A percentile compares a stretch with the other conserved stretches of the same genome.
Conservation (phyloP, 1,284 basidiomycete species). For the Ustilago trichophora region DNA sequence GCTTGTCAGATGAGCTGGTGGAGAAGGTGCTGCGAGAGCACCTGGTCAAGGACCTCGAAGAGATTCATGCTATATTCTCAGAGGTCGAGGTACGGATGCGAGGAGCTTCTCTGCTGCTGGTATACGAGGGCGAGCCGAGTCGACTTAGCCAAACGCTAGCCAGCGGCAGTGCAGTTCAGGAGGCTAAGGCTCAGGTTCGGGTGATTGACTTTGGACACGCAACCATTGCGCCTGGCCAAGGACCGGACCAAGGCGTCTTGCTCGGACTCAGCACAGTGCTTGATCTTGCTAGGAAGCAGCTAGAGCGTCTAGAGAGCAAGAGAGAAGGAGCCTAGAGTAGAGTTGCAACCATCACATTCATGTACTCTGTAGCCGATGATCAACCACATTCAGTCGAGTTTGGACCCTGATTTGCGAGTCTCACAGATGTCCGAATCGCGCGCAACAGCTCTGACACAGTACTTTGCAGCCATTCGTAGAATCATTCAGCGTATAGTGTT, state of each 20-base stretch:
- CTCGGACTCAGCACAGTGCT: slow-evolving; percentile 75
- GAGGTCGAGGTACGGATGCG: slow-evolving; percentile 80
- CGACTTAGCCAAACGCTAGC: slow-evolving; percentile 66
- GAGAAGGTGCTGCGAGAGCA: slow-evolving; percentile 62
- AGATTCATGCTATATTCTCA: slow-evolving; percentile 72
- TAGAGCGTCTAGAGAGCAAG: slow-evolving; percentile 3
- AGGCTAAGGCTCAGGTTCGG: slow-evolving; percentile 69
- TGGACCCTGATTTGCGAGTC: too few relatives aligned
- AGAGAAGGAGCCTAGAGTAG: not conserved
- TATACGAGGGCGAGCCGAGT: slow-evolving; percentile 80
- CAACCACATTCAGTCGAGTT: too few relatives aligned
- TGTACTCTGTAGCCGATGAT: too few relatives aligned
- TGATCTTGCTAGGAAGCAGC: slow-evolving; percentile 7
- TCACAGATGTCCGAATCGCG: too few relatives aligned
- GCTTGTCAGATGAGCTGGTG: slow-evolving; percentile 38
- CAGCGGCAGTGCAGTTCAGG: not conserved
- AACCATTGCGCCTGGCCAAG: slow-evolving; percentile 75
- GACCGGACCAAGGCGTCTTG: slow-evolving; percentile 81
- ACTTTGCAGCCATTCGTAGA: too few relatives aligned
- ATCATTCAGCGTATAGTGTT: too few relatives aligned
- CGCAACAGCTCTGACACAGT: too few relatives aligned
- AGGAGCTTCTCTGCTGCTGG: slow-evolving; percentile 80
- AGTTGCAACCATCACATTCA: too few relatives aligned
- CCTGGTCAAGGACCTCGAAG: slow-evolving; percentile 69
- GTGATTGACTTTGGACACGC: slow-evolving; percentile 96